Conservation (phyloP, 2,329 filamentous ascomycete genomes). For the Neophaeococcomyces mojaviensis region DNA sequence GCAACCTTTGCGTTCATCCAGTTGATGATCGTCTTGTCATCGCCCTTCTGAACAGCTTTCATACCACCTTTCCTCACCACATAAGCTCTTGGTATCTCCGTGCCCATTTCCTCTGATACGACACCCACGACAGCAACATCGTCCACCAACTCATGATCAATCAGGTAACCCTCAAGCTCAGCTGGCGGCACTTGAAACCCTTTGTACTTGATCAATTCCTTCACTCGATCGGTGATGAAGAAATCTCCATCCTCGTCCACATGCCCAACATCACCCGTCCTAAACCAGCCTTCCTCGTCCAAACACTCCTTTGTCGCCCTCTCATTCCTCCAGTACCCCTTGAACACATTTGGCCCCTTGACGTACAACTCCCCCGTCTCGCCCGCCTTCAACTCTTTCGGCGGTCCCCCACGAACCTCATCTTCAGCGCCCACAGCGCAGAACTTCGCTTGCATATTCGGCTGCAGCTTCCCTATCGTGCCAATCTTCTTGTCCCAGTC, state of each 20-base stretch:
- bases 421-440: conserved; percentile 45
- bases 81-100: conserved; percentile 38
- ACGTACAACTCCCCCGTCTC: conserved; percentile 63
- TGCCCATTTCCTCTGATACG: conserved; percentile 25
- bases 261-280: conserved; percentile 79
- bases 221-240: conserved; percentile 74
- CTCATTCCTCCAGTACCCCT: conserved; percentile 55
- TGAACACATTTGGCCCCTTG: conserved; percentile 57
- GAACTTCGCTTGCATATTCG: conserved; percentile 75
- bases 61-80: conserved; percentile 28
- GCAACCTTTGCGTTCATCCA: conserved; percentile 27
- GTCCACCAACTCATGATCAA: conserved; percentile 34
- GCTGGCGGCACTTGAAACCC: conserved; percentile 45
- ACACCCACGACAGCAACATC: conserved; percentile 44
- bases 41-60: conserved; percentile 50
- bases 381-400: conserved; percentile 52
- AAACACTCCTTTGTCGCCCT: conserved; percentile 50
- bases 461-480: conserved; percentile 67
- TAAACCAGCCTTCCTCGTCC: conserved; percentile 74
- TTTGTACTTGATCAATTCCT: conserved; percentile 49
- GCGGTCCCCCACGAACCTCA: conserved; percentile 22
- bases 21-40: conserved; percentile 26
- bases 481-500: conserved; percentile 73
- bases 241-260: conserved; percentile 67
- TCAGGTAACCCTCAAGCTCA: conserved; percentile 40